Base-by-base conservation (phyloP, 1,284 basidiomycete species). In the Polyporus tsugae region DNA sequence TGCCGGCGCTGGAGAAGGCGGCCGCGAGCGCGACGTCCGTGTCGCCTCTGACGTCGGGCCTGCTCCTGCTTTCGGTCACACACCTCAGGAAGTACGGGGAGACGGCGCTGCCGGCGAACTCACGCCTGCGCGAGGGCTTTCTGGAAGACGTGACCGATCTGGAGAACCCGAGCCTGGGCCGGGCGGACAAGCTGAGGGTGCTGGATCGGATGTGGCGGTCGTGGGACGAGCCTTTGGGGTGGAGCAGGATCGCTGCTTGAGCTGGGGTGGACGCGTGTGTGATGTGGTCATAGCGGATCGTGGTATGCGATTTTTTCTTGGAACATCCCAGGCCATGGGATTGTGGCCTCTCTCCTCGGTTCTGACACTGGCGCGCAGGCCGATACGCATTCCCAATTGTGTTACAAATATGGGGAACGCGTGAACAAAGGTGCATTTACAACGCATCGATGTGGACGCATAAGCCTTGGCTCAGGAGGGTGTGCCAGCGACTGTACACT, bases 151-250 rank as follows among this genome's bases (percentile, higher is more conserved):
- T 99, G 1, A 83, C 85, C 17, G 92, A 96, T 78, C 80, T 99
- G 62, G 96, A 97, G 79, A 87, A 94, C 75, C 89, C 92, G 0
- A 82, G 80, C 64, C 77, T 96, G 61, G 86, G 86, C 10, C 83
- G 90, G 57, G 82, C 83, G 49, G 92, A 93, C 75, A 96, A 96
- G 80, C 78, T 94, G 75, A 81, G 85, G 61, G 91, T 96, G 5
- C 84, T 98, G 5, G 90, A 96, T 70, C 83, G 96, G 73, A 97
- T 98, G 90, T 98, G 96, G 96, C 89, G 92, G 71, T 91, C 88
- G 68, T 98, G 95, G 95, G 89, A 92, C 1, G 79, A 76, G 13
- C 77, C 83, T 36, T 80, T 93, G 6, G 89, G 87, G 33, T 92
- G 91, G 91, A 75, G 77, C 22, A 71, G 73, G 42, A 73, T 52